A percentile compares a stretch with the other conserved stretches of the same genome.
Evolutionary conservation across 345 rosid genomes (phyloP).

Genomic region (Pseudoturritis turrita): DNA sequence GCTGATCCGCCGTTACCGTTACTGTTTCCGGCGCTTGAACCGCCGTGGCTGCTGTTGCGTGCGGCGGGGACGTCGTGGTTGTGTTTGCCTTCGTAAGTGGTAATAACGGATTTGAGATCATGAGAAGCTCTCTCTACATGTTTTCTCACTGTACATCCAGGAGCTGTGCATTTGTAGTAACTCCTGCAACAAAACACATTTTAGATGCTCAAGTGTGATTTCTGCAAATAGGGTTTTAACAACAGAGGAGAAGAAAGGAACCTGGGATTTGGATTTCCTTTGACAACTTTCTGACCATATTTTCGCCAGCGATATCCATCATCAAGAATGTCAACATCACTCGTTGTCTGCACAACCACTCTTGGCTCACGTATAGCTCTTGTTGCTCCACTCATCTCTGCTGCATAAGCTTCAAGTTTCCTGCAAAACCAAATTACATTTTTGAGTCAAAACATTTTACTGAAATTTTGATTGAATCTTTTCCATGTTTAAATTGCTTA

Average conservation of each 20-base stretch:
- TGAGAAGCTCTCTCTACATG: conserved; percentile 99
- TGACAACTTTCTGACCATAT: conserved; percentile 98
- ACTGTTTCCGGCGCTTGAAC: conserved; percentile 15
- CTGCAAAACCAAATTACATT: conserved; percentile 32
- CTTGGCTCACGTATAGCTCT: conserved; percentile 95
- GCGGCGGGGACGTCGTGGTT: conserved; percentile 97
- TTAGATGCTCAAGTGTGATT: too few species aligned
- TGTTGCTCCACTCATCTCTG: conserved; percentile 91
- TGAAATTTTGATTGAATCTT: not conserved
- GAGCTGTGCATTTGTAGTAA: conserved; percentile 92
- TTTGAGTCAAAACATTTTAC: conserved; percentile 4
- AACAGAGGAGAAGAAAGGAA: conserved; percentile 18
- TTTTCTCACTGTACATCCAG: conserved; percentile 92
- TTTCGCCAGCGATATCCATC: conserved; percentile 99
- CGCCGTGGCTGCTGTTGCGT: conserved; percentile 63
- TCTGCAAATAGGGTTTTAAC: too few species aligned
- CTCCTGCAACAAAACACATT: conserved; percentile 49
- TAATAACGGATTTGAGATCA: conserved; percentile 91
- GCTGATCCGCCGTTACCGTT: conserved; percentile 34
- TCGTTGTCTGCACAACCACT: conserved; percentile 97
- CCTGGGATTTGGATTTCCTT: conserved; percentile 99
- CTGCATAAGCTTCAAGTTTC: conserved; percentile 70
- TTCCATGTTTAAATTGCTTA: not conserved
- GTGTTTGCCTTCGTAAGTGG: conserved; percentile 97
- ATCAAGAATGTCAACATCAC: conserved; percentile 94